A percentile compares a stretch with the other conserved stretches of the same genome.
Evolutionary conservation across 768 basidiomycete species (phyloP).

Genomic region (Suillus bovinus): DNA sequence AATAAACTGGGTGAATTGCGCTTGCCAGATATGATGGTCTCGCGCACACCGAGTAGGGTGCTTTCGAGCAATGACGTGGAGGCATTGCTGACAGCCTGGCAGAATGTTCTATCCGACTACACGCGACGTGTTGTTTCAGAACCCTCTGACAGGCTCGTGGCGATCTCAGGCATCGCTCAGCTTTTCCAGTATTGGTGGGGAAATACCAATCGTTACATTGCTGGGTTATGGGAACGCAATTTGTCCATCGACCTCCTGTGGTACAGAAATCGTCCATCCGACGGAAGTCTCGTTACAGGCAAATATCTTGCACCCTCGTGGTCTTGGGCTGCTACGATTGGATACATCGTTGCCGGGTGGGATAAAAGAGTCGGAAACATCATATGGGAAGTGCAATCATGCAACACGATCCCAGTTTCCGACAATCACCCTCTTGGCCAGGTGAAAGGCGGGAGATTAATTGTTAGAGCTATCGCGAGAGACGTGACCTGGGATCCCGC

Average conservation of each 20-base stretch:
- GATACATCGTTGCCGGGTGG: not conserved
- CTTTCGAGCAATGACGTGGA: not conserved
- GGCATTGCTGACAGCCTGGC: conserved; percentile 2
- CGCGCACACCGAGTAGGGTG: not conserved
- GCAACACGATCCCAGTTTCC: not conserved
- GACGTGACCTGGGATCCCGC: conserved; percentile 6
- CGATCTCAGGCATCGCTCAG: conserved; percentile 10
- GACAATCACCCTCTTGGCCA: conserved; percentile 6
- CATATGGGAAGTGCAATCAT: conserved; percentile 4
- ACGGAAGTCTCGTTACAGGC: not conserved
- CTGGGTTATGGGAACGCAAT: conserved; percentile 11
- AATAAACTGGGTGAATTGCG: not conserved
- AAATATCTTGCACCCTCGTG: conserved; percentile 9
- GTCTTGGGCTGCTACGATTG: conserved; percentile 13
- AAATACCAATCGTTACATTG: conserved; percentile 5
- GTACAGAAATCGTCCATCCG: not conserved
- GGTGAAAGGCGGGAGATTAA: conserved; percentile 6
- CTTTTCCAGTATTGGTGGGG: conserved; percentile 3
- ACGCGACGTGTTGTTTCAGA: not conserved
- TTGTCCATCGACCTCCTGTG: conserved; percentile 10
- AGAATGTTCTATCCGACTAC: conserved; percentile 1
- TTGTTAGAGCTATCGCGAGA: conserved; percentile 6
- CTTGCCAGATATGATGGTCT: conserved; percentile 4
- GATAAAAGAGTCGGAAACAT: not conserved
- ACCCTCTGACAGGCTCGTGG: conserved; percentile 10